phyloP scores from a whole-genome alignment of 768 basidiomycete genomes.

The Scleroderma bovista region DNA sequence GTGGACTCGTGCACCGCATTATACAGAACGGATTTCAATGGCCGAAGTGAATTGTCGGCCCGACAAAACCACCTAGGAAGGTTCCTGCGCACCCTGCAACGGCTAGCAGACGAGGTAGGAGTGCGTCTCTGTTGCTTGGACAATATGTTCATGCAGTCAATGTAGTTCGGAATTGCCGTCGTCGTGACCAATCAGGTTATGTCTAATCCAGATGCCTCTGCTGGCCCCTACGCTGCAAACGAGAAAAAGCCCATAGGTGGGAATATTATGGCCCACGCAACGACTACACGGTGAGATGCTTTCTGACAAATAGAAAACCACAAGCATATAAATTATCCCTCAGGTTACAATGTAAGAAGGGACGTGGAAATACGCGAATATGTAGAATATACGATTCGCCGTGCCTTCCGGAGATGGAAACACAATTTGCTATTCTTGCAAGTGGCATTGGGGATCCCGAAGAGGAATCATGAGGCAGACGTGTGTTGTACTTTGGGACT shows the following conservation, averaged over 20 bases:
- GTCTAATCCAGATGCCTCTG: constrained; percentile 95
- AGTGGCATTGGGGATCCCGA: constrained; percentile 94
- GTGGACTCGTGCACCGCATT: constrained; percentile 96
- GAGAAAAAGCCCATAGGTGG: constrained; percentile 99
- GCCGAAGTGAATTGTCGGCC: constrained; percentile 91
- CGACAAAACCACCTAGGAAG: constrained; percentile 95
- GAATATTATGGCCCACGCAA: constrained; percentile 98
- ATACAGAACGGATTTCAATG: constrained; percentile 93
- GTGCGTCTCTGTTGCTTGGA: constrained; percentile 2
- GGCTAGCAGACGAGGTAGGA: constrained; percentile 91
- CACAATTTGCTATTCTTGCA: constrained; percentile 86
- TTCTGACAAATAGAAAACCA: neutral
- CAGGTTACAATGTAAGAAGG: constrained; percentile 89
- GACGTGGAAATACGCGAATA: constrained; percentile 83
- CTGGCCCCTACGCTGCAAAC: constrained; percentile 81
- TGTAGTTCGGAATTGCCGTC: constrained; percentile 93
- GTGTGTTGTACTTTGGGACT: neutral
- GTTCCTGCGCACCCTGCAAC: constrained; percentile 87
- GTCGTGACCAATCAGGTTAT: constrained; percentile 98
- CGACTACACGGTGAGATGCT: constrained; percentile 76
- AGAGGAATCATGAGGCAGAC: constrained; percentile 54
- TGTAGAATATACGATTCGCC: constrained; percentile 99
- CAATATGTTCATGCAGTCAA: constrained; percentile 6
- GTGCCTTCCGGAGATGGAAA: constrained; percentile 94
- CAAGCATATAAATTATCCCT: constrained; percentile 5